Evolutionary conservation across 2,329 filamentous ascomycete genomes (phyloP).

Genomic region (Pyrenophora graminea): DNA sequence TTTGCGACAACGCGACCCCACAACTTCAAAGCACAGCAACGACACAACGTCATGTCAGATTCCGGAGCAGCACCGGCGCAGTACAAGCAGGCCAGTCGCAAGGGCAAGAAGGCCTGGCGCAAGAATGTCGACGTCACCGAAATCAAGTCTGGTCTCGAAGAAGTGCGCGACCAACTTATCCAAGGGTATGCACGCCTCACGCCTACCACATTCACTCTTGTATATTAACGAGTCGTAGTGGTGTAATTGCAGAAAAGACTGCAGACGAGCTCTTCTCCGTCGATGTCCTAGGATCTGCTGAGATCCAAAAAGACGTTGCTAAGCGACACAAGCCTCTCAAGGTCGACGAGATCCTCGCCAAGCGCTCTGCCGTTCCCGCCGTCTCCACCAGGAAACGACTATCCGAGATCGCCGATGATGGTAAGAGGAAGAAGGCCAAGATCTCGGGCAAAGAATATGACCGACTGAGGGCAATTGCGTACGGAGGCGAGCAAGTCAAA

Average conservation of each 20-base stretch:
- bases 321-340: constrained; percentile 79
- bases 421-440: constrained; percentile 74
- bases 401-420: constrained; percentile 71
- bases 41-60: constrained; percentile 23
- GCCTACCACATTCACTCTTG: background rate
- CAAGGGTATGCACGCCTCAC: constrained; percentile 66
- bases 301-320: constrained; percentile 66
- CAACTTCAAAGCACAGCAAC: constrained; percentile 9
- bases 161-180: constrained; percentile 87
- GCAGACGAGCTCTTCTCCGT: constrained; percentile 84
- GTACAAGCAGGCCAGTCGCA: constrained; percentile 85
- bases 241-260: constrained; percentile 80
- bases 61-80: constrained; percentile 69
- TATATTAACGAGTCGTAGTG: constrained; percentile 57
- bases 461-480: constrained; percentile 75
- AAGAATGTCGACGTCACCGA: constrained; percentile 96
- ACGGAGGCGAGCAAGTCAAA: constrained; percentile 64
- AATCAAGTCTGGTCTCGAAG: constrained; percentile 78
- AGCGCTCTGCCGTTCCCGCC: constrained; percentile 79
- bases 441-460: constrained; percentile 83
- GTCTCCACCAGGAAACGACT: constrained; percentile 78
- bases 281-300: constrained; percentile 72
- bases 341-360: constrained; percentile 86
- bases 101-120: constrained; percentile 98
- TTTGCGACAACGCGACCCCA: constrained; percentile 19